Evolutionary conservation across 2,329 filamentous ascomycete species (phyloP).

Genomic region (Aplosporella prunicola): DNA sequence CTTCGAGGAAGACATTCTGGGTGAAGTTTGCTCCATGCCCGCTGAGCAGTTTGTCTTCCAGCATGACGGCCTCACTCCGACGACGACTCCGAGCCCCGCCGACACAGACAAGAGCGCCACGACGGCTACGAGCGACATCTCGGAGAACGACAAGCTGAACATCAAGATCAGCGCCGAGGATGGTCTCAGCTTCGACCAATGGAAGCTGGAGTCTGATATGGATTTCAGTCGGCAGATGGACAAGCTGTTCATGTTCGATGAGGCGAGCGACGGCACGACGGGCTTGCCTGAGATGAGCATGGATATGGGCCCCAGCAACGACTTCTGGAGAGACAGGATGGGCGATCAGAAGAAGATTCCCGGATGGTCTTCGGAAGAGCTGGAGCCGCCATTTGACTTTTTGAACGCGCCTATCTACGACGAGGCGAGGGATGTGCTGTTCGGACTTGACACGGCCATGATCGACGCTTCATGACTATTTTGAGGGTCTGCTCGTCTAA

Average conservation of each 20-base stretch:
- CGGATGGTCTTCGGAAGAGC: slow-evolving; percentile 1
- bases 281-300: slow-evolving; percentile 5
- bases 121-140: slow-evolving; percentile 33
- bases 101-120: slow-evolving; percentile 28
- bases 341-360: slow-evolving; percentile 5
- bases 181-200: slow-evolving; percentile 4
- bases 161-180: slow-evolving; percentile 23
- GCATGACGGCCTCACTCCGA: slow-evolving; percentile 14
- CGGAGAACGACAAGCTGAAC: slow-evolving; percentile 31
- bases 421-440: slow-evolving; percentile 5
- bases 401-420: slow-evolving; percentile 6
- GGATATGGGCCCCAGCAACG: neutral
- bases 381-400: slow-evolving; percentile 5
- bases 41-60: slow-evolving; percentile 8
- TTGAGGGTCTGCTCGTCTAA: neutral
- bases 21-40: slow-evolving; percentile 4
- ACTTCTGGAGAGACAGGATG: slow-evolving; percentile 6
- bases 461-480: neutral
- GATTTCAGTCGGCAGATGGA: slow-evolving; percentile 7
- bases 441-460: slow-evolving; percentile 5
- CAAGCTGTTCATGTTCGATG: slow-evolving; percentile 7
- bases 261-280: slow-evolving; percentile 5
- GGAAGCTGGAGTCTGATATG: slow-evolving; percentile 1
- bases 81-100: slow-evolving; percentile 20
- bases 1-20: neutral